Percentiles rank a stretch among this genome's conserved stretches.
Conservation (phyloP, 208 protist species). For the Trypanosoma cruzi region DNA sequence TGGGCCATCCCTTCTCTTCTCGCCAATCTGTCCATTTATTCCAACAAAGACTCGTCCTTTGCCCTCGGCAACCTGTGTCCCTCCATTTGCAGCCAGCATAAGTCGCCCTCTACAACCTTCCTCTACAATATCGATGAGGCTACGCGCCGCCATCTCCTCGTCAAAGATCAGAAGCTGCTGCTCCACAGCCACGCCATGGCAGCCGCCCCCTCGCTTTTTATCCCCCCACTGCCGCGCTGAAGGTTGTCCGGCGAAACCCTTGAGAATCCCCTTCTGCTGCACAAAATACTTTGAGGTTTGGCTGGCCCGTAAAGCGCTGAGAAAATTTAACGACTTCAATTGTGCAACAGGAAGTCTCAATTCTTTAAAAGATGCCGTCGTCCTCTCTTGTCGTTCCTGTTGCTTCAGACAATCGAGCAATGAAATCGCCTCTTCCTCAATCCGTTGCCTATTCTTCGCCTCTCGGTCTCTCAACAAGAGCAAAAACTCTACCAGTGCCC, state of each 20-base stretch:
- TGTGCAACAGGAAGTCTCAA: neutral
- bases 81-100: neutral
- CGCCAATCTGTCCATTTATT: neutral
- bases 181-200: neutral
- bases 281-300: neutral
- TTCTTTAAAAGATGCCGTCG: neutral
- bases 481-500: slow-evolving; percentile 19
- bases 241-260: neutral
- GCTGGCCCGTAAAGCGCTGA: neutral
- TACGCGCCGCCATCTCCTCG: neutral
- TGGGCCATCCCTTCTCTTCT: neutral
- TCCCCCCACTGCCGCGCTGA: neutral
- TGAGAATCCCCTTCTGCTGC: neutral
- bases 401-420: neutral
- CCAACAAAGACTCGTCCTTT: neutral
- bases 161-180: neutral
- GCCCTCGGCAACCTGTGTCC: neutral
- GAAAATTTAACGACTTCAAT: neutral
- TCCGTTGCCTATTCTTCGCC: neutral
- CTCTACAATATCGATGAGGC: slow-evolving; percentile 5
- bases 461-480: slow-evolving; percentile 8
- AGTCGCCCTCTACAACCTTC: neutral
- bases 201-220: neutral
- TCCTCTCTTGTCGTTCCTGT: neutral
- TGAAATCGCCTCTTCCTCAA: neutral